A percentile compares a stretch with the other conserved stretches of the same genome.
Evolutionary conservation across 352 stramenopile species (phyloP).

Genomic region (Globisporangium echinulatum): DNA sequence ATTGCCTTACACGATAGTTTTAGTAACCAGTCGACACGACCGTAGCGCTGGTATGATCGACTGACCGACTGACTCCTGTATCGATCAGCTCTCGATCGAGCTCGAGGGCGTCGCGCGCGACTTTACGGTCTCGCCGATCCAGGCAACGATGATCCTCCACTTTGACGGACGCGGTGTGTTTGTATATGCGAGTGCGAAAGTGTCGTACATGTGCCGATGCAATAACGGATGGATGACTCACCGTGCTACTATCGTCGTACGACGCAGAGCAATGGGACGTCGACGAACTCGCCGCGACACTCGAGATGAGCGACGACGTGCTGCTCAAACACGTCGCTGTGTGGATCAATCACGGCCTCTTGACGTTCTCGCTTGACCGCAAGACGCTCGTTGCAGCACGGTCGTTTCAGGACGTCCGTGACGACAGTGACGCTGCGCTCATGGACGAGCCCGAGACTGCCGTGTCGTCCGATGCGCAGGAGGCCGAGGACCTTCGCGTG

Average conservation of each 20-base stretch:
- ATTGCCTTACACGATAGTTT: no score
- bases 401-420: slow-evolving; percentile 39
- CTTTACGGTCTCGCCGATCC: slow-evolving; percentile 89
- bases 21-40: no score
- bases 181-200: no score
- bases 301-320: slow-evolving; percentile 57
- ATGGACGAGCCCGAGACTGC: slow-evolving; percentile 68
- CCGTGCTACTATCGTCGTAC: not conserved
- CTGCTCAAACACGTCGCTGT: slow-evolving; percentile 53
- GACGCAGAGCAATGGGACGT: slow-evolving; percentile 42
- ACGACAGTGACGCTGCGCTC: slow-evolving; percentile 25
- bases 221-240: not conserved
- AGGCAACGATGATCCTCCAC: slow-evolving; percentile 93
- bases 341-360: slow-evolving; percentile 68
- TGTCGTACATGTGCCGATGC: no score
- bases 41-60: not conserved
- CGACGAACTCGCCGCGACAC: slow-evolving; percentile 44
- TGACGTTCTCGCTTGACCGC: slow-evolving; percentile 35
- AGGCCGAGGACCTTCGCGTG: slow-evolving; percentile 89
- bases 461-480: slow-evolving; percentile 87
- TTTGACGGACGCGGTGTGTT: slow-evolving; percentile 89
- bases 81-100: slow-evolving; percentile 73
- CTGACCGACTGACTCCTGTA: not conserved
- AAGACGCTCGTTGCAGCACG: slow-evolving; percentile 35
- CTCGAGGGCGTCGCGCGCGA: slow-evolving; percentile 71